Base-by-base conservation (phyloP, 441 rosid genomes). In the Gossypium aridum region DNA sequence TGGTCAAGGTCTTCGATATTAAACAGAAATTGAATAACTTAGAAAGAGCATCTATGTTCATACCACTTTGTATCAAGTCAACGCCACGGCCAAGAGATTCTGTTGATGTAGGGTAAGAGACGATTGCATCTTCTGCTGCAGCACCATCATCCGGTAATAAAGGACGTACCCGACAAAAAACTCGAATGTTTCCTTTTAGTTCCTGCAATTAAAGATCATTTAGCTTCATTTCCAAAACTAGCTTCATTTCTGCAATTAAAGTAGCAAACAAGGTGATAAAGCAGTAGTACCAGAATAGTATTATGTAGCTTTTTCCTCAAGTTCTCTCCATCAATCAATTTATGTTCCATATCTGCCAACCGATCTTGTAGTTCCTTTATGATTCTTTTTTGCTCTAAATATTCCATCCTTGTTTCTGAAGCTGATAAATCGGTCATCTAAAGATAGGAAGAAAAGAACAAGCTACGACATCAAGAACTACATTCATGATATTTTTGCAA, bases 151-250 rank as follows among this genome's bases (percentile, higher is more conserved):
- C 98, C 0, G 93, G 94, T 77, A 91, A 79, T 71, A 85, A 56
- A 31, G 98, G 99, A 9, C 99, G 96, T 19, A 96, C 99, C 76
- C 99, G 87, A 72, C 98, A 96, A 76, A 96, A 96, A 0, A 96
- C 99, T 0, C 98, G 90, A 61, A 96, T 96, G 71, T 96, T 96
- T 17, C 99, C 99, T 89, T 96, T 96, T 7, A 96, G 80, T 87
- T 96, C 99, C 99, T 96, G 78, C 16, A 53, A 81, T 34, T 53
- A 60, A 62, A 72, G 2, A 37, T 26, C 16, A 76, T 49, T 61
- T 65, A 80, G 73, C 69, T 75, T 19, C 8, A 47, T 26, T 37
- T 19, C 26, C 9, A 26, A 49, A 49, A 39, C 14, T 43, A 5
- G 23, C 19, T 7, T 37, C 43, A 37, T 37, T 37, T 37, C 43